Evolutionary conservation across 2,329 filamentous ascomycete genomes (phyloP).

Genomic region (Aspergillus ochraceus): DNA sequence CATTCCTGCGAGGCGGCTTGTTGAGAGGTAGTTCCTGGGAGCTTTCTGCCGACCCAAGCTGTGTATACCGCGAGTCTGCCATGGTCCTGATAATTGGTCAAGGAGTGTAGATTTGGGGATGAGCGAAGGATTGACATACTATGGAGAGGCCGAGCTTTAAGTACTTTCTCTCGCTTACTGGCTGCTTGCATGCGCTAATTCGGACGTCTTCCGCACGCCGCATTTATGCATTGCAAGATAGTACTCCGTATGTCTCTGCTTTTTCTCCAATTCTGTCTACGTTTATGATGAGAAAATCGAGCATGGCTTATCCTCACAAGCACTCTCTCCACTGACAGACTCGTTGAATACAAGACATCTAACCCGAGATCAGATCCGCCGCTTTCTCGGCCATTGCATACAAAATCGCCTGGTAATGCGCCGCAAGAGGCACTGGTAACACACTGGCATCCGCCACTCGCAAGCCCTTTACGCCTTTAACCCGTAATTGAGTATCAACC

Average conservation of each 20-base stretch:
- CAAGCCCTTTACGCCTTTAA: slow-evolving; percentile 16
- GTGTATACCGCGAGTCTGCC: background rate
- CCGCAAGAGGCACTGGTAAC: slow-evolving; percentile 18
- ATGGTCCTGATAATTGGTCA: background rate
- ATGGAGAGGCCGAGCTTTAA: background rate
- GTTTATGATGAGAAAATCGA: background rate
- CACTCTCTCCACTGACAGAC: background rate
- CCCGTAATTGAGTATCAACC: slow-evolving; percentile 9
- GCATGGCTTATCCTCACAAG: background rate
- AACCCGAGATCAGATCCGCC: background rate
- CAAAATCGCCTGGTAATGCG: slow-evolving; percentile 20
- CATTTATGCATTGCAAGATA: background rate
- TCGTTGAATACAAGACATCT: background rate
- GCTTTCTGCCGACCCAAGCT: background rate
- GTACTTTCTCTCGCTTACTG: background rate
- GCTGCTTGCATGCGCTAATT: background rate
- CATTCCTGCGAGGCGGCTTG: background rate
- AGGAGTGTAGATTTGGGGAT: background rate
- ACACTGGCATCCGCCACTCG: slow-evolving; percentile 29
- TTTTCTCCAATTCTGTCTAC: background rate
- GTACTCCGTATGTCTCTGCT: background rate
- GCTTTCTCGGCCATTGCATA: slow-evolving; percentile 22
- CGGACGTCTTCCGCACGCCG: background rate
- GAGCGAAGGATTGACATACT: background rate
- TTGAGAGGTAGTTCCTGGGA: background rate